Base-by-base conservation (phyloP, 768 basidiomycete species). In the Asterophora parasitica region DNA sequence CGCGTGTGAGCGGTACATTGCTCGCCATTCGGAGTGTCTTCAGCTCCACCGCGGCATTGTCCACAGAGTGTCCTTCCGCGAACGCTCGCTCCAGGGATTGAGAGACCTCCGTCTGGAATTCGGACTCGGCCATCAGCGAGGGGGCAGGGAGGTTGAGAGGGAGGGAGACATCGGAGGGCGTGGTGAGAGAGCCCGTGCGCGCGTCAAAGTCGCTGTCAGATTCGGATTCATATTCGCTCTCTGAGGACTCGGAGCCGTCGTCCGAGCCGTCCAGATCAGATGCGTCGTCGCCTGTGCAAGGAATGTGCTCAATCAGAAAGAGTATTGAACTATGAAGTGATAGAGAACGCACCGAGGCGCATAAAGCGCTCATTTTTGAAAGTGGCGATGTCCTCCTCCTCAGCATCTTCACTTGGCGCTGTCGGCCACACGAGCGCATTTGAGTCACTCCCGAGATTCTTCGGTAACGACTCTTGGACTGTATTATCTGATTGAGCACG, bases 11-110 rank as follows among this genome's bases (percentile, higher is more conserved):
- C 9, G 89, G 79, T 20, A 97, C 95, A 58, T 97, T 98, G 59
- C 86, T 89, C 30, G 92, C 92, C 91, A 98, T 95, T 41, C 94
- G 88, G 37, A 99, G 78, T 36, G 95, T 96, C 70, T 95, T 92
- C 50, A 98, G 77, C 63, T 98, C 95, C 52, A 98, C 87, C 0
- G 89, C 77, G 1, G 93, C 92, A 64, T 96, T 92, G 56, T 95
- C 92, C 38, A 95, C 84, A 9, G 84, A 85, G 68, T 96, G 93
- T 2, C 79, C 85, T 66, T 99, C 95, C 7, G 83, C 76, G 64
- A 95, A 94, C 19, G 94, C 94, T 50, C 95, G 85, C 46, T 91
- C 88, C 42, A 99, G 78, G 15, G 92, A 92, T 52, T 85, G 84
- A n/a, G 69, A 69, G 44, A 88, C 89, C 60, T 93, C 92, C 26